Percentiles rank a stretch among this genome's conserved stretches.
Evolutionary conservation across 1,284 basidiomycete species (phyloP).

Genomic region (Irpex lacteus): DNA sequence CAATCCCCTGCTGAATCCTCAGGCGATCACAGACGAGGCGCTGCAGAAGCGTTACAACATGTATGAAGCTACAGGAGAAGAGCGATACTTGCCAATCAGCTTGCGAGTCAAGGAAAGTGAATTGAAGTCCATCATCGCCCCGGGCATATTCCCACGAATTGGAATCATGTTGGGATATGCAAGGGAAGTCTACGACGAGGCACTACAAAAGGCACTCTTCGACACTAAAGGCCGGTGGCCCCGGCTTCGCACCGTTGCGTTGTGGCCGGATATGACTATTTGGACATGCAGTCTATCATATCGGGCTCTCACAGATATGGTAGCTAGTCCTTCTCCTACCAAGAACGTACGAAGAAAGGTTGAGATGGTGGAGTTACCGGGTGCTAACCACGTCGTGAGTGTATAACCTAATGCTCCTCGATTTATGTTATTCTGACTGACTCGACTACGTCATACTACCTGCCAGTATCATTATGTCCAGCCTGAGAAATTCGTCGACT

Average conservation of each 20-base stretch:
- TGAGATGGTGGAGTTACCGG: neutral
- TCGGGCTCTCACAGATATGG: neutral
- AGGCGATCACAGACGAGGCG: neutral
- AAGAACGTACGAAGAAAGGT: neutral
- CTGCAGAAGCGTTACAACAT: neutral
- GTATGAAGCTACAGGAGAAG: neutral
- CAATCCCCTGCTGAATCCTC: neutral
- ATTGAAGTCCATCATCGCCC: constrained; percentile 2
- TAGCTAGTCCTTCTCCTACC: neutral
- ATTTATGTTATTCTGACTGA: neutral
- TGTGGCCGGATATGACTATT: constrained; percentile 6
- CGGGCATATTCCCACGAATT: neutral
- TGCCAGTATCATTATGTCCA: neutral
- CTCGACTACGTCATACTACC: no score
- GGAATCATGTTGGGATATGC: neutral
- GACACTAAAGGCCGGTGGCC: constrained; percentile 10
- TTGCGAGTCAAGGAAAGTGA: constrained; percentile 4
- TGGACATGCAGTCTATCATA: neutral
- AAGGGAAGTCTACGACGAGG: constrained; percentile 5
- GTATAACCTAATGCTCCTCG: neutral
- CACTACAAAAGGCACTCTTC: constrained; percentile 9
- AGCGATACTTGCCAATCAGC: constrained; percentile 2
- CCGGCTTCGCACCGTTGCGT: constrained; percentile 7
- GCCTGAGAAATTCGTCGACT: neutral
- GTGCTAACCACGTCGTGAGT: neutral